phyloP scores from a whole-genome alignment of 768 basidiomycete species.

The Amanita pseudoporphyria region DNA sequence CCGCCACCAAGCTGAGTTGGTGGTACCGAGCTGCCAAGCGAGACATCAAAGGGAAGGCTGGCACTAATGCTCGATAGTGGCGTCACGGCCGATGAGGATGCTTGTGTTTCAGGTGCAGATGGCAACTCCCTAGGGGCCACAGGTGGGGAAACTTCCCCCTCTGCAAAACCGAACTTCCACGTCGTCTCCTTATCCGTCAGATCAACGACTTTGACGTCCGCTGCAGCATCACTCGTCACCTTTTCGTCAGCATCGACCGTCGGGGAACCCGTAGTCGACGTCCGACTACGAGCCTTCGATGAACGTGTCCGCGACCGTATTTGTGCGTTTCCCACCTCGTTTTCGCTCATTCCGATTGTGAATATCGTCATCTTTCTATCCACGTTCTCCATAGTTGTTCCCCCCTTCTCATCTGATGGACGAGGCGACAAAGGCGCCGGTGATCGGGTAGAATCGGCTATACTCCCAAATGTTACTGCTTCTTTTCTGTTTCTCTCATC shows the following conservation, averaged over 20 bases:
- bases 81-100: conserved; percentile 5
- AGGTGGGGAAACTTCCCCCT: conserved; percentile 1
- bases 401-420: background rate
- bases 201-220: conserved; percentile 20
- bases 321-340: conserved; percentile 18
- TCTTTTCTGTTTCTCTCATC: conserved; percentile 11
- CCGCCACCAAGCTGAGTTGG: background rate
- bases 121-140: background rate
- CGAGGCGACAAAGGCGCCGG: conserved; percentile 15
- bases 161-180: conserved; percentile 48
- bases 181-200: conserved; percentile 18
- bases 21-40: background rate
- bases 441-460: conserved; percentile 22
- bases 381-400: conserved; percentile 9
- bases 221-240: too few species aligned
- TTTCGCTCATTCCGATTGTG: conserved; percentile 3
- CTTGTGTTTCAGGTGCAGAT: conserved; percentile 1
- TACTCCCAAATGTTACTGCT: conserved; percentile 45
- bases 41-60: conserved; percentile 4
- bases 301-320: conserved; percentile 22
- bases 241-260: background rate
- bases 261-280: conserved; percentile 6
- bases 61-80: conserved; percentile 7
- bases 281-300: conserved; percentile 11
- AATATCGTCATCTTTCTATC: conserved; percentile 16